Evolutionary conservation across 1,284 basidiomycete species (phyloP), one percentile per base, ranked within the genome.

Genomic region (Neonothopanus nambi): DNA sequence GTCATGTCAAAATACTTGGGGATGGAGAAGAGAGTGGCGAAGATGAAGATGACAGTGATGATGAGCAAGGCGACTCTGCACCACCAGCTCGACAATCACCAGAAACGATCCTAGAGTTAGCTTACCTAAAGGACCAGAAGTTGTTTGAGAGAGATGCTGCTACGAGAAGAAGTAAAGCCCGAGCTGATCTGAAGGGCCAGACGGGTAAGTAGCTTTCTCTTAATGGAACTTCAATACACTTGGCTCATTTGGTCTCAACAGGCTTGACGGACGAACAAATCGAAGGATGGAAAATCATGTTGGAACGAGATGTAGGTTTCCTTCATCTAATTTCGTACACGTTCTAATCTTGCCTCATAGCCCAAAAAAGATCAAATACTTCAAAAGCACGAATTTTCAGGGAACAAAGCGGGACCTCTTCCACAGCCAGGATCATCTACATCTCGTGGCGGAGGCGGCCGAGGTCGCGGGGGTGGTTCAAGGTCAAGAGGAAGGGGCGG

Each of bases 281-380:
- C 26, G 92, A 95, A 67, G 93, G 92, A 0, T 95, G 93, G 92
- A 79, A 69, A 54, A 84, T 89, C 52, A 92, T 95, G 88, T 70
- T 95, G 48, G 93, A 95, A 55, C 74, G 85, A 62, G 85, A 93
- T 62, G 92, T 94, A 65, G 60, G 87, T 74, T 28, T 46, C 18
- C 21, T 43, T 36, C 35, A 42, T 54, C 41, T 37, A n/a, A 12
- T n/a, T 36, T 35, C 11, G 28, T 26, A 38, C 37, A 26, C 37
- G 9, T 36, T 7, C 11, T 50, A 21, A 52, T n/a, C 23, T 13
- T 38, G 15, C 9, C 20, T 48, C 44, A 15, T 61, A 90, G 85
- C 87, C 89, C 15, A 57, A 53, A n/a, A 90, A 90, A 66, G 86
- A 87, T 57, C 82, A 76, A 64, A 79, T 91, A 55, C 68, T 87